Evolutionary conservation across 352 stramenopile species (phyloP), one percentile per base, ranked within the genome.

Genomic region (Globisporangium paroecandrum): DNA sequence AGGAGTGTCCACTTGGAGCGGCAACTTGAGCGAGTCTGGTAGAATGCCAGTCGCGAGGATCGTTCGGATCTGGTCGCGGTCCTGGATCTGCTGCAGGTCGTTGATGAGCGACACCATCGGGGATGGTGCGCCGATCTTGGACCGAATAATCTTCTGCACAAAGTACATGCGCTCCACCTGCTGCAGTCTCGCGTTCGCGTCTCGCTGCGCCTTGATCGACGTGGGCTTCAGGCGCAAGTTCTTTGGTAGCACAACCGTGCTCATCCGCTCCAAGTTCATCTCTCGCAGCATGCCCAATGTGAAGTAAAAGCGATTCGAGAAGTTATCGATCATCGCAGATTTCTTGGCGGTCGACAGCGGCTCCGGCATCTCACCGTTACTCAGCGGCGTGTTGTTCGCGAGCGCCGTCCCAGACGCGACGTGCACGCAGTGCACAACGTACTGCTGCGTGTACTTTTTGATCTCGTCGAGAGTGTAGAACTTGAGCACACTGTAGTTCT

Each of bases 81-180:
- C 62, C 66, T 66, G 68, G 56, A 84, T 41, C 9, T 65, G 65
- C 65, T 87, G 81, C 9, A 89, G 65, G 25, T 77, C 70, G 29
- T 78, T 77, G n/a, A 89, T 68, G 24, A 87, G 67, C 12, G 75
- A 68, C 20, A 70, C 32, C 34, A 63, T 64, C 27, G 77, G 70
- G n/a, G 69, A 62, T n/a, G 43, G 58, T 24, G 58, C 32, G 9
- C 57, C 53, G 22, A 65, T 58, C 43, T 81, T 73, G 12, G 46
- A 53, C 7, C 57, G 63, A 41, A 73, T 71, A 15, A 71, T 36
- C 73, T 79, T 29, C 46, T 69, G 57, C n/a, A 73, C 59, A 87
- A 76, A 68, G 88, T 75, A 85, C 79, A 95, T 85, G 5, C 78
- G 78, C 27, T 95, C 87, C 24, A 94, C 85, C 63, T 94, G 85